Conservation (phyloP, 2,329 filamentous ascomycete genomes). For the Hypoxylon sp. region DNA sequence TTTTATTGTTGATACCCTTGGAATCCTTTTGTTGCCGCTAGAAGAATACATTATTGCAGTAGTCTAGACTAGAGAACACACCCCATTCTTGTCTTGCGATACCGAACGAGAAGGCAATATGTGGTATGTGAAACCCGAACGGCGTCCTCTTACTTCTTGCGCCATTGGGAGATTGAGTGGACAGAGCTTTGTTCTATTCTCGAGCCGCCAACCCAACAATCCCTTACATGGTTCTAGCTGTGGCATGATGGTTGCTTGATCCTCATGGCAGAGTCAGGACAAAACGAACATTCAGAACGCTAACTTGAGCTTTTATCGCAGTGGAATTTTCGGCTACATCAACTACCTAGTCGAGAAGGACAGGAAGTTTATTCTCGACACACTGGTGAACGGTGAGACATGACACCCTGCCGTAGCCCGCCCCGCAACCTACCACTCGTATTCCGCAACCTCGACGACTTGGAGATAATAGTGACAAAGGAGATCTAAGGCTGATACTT, state of each 20-base stretch:
- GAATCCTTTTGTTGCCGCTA: slow-evolving; percentile 20
- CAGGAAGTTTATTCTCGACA: slow-evolving; percentile 95
- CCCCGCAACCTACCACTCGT: slow-evolving; percentile 10
- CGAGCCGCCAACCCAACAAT: slow-evolving; percentile 12
- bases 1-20: slow-evolving; percentile 44
- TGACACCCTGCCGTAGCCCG: slow-evolving; percentile 39
- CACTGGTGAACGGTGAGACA: slow-evolving; percentile 89
- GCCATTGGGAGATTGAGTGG: slow-evolving; percentile 13
- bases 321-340: slow-evolving; percentile 98
- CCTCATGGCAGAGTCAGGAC: slow-evolving; percentile 8
- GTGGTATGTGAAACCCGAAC: slow-evolving; percentile 53
- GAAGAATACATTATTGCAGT: slow-evolving; percentile 22
- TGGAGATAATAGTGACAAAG: background rate
- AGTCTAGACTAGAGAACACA: slow-evolving; percentile 33
- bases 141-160: slow-evolving; percentile 19
- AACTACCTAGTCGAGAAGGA: slow-evolving; percentile 99
- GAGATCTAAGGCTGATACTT: slow-evolving; percentile 50
- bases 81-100: slow-evolving; percentile 32
- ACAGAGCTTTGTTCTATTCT: slow-evolving; percentile 13
- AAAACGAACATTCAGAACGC: slow-evolving; percentile 42
- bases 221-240: slow-evolving; percentile 15
- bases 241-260: slow-evolving; percentile 6
- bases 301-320: slow-evolving; percentile 56
- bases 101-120: slow-evolving; percentile 49
- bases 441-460: slow-evolving; percentile 11